phyloP scores from a whole-genome alignment of 768 basidiomycete species.

The Russula brevipes region DNA sequence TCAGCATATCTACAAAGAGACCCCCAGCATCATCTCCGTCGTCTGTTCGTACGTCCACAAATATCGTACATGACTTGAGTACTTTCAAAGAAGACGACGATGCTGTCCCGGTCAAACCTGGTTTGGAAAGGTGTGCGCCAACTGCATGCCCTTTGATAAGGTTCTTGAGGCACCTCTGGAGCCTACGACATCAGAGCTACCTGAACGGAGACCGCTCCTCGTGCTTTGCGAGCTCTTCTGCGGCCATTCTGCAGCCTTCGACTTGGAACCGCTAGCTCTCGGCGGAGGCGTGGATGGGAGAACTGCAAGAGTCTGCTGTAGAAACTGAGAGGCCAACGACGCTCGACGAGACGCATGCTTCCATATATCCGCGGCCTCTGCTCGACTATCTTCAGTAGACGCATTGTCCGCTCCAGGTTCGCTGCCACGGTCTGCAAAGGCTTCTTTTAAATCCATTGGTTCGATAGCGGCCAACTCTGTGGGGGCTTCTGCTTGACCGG shows the following conservation, averaged over 20 bases:
- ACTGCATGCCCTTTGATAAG: slow-evolving; percentile 28
- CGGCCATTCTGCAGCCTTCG: slow-evolving; percentile 24
- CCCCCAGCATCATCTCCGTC: slow-evolving; percentile 77
- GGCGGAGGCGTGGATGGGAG: slow-evolving; percentile 40
- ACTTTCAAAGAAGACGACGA: slow-evolving; percentile 41
- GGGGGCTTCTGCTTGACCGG: neutral
- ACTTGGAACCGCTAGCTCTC: slow-evolving; percentile 19
- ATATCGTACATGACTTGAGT: slow-evolving; percentile 69
- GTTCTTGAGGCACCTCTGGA: slow-evolving; percentile 35
- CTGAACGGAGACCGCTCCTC: slow-evolving; percentile 23
- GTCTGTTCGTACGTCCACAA: slow-evolving; percentile 73
- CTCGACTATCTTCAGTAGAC: slow-evolving; percentile 16
- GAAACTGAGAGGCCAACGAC: slow-evolving; percentile 53
- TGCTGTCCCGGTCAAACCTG: slow-evolving; percentile 31
- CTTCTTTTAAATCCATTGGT: slow-evolving; percentile 17
- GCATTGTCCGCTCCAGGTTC: neutral
- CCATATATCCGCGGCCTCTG: slow-evolving; percentile 28
- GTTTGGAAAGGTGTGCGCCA: slow-evolving; percentile 26
- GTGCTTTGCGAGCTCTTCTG: slow-evolving; percentile 15
- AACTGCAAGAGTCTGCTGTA: slow-evolving; percentile 57
- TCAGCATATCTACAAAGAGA: slow-evolving; percentile 80
- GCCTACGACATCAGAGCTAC: slow-evolving; percentile 18
- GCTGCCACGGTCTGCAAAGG: slow-evolving; percentile 3
- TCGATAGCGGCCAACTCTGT: neutral
- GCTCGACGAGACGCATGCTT: slow-evolving; percentile 47